phyloP scores from a whole-genome alignment of 2,329 filamentous ascomycete genomes.

The Nemania diffusa region DNA sequence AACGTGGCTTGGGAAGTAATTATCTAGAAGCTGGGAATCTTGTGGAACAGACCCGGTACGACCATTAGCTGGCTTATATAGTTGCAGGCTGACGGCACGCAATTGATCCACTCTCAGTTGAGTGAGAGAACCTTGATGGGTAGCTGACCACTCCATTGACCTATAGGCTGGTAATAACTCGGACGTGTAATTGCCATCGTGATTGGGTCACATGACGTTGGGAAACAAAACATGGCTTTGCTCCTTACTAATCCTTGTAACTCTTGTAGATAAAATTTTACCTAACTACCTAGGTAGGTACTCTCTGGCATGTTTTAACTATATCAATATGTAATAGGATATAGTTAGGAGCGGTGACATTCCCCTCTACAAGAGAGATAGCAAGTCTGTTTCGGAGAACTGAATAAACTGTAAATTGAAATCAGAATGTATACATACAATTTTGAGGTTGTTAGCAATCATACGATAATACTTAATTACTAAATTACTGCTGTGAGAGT shows the following conservation, averaged over 20 bases:
- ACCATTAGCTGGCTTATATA: constrained; percentile 16
- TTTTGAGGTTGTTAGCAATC: too few relatives aligned
- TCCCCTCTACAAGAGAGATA: not conserved
- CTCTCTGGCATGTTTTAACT: not conserved
- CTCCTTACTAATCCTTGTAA: not conserved
- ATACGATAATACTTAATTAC: too few relatives aligned
- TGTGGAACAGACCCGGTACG: not conserved
- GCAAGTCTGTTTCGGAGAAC: too few relatives aligned
- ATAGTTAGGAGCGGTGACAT: not conserved
- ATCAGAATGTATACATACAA: too few relatives aligned
- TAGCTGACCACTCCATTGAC: not conserved
- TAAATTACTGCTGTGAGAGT: too few relatives aligned
- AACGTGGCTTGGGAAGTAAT: not conserved
- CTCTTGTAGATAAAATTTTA: not conserved
- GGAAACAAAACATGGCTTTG: not conserved
- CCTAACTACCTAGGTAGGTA: not conserved
- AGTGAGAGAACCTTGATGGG: constrained; percentile 29
- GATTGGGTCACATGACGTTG: constrained; percentile 8
- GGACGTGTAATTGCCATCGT: not conserved
- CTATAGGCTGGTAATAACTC: not conserved
- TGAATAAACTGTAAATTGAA: too few relatives aligned
- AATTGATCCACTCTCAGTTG: constrained; percentile 1
- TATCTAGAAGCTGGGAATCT: not conserved
- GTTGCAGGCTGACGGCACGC: not conserved
- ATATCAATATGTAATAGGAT: not conserved